Conservation (phyloP, 2,329 filamentous ascomycete genomes). For the Ilyonectria sp. region DNA sequence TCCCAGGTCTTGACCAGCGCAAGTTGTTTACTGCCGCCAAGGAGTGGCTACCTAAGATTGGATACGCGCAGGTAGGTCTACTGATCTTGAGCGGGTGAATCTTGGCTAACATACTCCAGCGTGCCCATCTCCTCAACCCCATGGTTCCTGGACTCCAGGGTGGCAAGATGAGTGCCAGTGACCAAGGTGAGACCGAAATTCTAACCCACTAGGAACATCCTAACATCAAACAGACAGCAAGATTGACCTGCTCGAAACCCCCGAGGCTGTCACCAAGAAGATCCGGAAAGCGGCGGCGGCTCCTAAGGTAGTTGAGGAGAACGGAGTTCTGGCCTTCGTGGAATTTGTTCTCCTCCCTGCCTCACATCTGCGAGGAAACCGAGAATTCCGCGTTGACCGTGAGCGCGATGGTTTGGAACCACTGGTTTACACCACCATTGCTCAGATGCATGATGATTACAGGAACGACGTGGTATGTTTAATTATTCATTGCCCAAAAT, state of each 20-base stretch:
- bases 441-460: conserved; percentile 86
- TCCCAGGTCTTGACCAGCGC: conserved; percentile 78
- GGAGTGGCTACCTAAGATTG: conserved; percentile 87
- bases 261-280: conserved; percentile 85
- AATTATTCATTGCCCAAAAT: accelerated
- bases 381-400: conserved; percentile 78
- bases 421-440: conserved; percentile 83
- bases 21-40: conserved; percentile 91
- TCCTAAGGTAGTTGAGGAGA: conserved; percentile 84
- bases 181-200: conserved; percentile 64
- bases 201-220: background rate
- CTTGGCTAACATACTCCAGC: conserved; percentile 45
- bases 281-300: conserved; percentile 86
- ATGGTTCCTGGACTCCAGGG: conserved; percentile 91
- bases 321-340: conserved; percentile 88
- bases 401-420: conserved; percentile 77
- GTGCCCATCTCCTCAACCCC: conserved; percentile 67
- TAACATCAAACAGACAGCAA: conserved; percentile 75
- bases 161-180: conserved; percentile 89
- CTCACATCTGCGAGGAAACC: conserved; percentile 72
- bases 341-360: conserved; percentile 90
- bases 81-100: no score
- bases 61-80: conserved; percentile 76
- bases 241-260: conserved; percentile 90
- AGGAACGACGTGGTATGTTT: conserved; percentile 78